A percentile compares a stretch with the other conserved stretches of the same genome.
phyloP scores from a whole-genome alignment of 73 alveolate species.

The Tetrahymena thermophila region DNA sequence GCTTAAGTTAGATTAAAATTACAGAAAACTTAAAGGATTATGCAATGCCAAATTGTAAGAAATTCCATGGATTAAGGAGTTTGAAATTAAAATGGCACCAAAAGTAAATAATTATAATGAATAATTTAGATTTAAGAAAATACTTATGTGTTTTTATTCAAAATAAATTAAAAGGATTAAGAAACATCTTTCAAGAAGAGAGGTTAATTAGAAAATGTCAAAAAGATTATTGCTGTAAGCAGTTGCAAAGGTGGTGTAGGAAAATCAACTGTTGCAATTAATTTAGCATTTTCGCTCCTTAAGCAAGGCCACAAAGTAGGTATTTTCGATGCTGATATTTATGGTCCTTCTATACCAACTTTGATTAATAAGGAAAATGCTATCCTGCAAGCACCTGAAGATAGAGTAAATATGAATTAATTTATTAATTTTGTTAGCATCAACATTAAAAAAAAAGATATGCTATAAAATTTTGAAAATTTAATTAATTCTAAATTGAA shows the following conservation, averaged over 20 bases:
- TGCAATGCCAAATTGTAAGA: constrained; percentile 50
- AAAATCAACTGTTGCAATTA: constrained; percentile 85
- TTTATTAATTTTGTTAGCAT: neutral
- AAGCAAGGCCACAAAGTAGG: constrained; percentile 73
- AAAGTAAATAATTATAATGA: neutral
- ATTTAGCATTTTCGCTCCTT: constrained; percentile 74
- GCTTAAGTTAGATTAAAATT: constrained; percentile 64
- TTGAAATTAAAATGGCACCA: constrained; percentile 66
- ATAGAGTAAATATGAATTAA: constrained; percentile 3
- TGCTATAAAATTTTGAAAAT: neutral
- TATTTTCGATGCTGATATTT: constrained; percentile 83
- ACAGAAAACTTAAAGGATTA: constrained; percentile 58
- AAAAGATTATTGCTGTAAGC: constrained; percentile 82
- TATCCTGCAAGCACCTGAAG: constrained; percentile 52
- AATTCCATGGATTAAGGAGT: constrained; percentile 60
- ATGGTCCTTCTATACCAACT: constrained; percentile 90
- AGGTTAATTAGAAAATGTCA: constrained; percentile 45
- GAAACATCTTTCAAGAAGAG: constrained; percentile 1
- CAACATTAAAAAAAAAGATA: neutral
- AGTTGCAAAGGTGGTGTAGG: constrained; percentile 96
- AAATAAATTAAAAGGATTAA: constrained; percentile 8
- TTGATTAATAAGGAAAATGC: constrained; percentile 56
- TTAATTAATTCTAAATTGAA: neutral
- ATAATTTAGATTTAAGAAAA: neutral
- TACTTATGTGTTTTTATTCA: neutral